phyloP scores from a whole-genome alignment of 2,329 filamentous ascomycete genomes.

The Neopestalotiopsis sp. region DNA sequence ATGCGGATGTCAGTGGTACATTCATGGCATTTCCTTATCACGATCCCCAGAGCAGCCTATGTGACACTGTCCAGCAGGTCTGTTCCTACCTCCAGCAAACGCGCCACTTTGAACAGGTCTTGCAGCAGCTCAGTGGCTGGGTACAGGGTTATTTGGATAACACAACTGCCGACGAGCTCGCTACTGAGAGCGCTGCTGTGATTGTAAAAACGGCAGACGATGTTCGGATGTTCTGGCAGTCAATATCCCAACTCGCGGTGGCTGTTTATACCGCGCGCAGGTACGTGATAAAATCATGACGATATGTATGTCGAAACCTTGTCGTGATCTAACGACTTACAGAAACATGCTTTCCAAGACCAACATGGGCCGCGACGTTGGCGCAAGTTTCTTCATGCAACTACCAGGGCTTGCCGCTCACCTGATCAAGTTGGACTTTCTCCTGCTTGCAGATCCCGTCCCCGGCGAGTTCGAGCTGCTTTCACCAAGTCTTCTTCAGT shows the following conservation, averaged over 20 bases:
- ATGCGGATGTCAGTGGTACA: slow-evolving; percentile 28
- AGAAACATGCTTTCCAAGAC: slow-evolving; percentile 25
- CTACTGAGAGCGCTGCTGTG: slow-evolving; percentile 32
- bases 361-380: slow-evolving; percentile 34
- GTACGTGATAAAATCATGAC: slow-evolving; percentile 38
- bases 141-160: slow-evolving; percentile 53
- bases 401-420: slow-evolving; percentile 58
- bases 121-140: slow-evolving; percentile 55
- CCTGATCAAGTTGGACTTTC: slow-evolving; percentile 57
- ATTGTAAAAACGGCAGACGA: slow-evolving; percentile 47
- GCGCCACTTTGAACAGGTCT: slow-evolving; percentile 47
- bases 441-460: slow-evolving; percentile 38
- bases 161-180: slow-evolving; percentile 39
- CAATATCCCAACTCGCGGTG: slow-evolving; percentile 57
- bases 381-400: slow-evolving; percentile 40
- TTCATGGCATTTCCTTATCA: slow-evolving; percentile 39
- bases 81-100: slow-evolving; percentile 34
- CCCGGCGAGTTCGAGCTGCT: slow-evolving; percentile 43
- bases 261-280: slow-evolving; percentile 42
- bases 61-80: slow-evolving; percentile 35
- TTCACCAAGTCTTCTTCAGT: slow-evolving; percentile 52
- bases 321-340: slow-evolving; percentile 14
- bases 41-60: slow-evolving; percentile 30
- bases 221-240: slow-evolving; percentile 57
- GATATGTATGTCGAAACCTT: neutral